Conservation (phyloP, 257 asterid species). For the Lantana camara region DNA sequence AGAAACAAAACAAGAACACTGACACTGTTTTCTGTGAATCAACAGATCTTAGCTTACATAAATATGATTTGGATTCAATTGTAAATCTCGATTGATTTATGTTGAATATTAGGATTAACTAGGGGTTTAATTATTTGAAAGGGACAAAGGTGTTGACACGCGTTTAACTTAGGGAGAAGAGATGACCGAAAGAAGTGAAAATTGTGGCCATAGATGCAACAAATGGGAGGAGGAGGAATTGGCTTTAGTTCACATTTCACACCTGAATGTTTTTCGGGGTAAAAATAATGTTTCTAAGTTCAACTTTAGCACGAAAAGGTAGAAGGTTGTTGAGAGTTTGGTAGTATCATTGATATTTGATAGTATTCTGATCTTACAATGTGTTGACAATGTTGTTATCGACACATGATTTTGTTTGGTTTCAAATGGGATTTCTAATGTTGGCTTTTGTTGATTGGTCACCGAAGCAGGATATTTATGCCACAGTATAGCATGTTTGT, state of each 20-base stretch:
- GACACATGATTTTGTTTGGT: neutral
- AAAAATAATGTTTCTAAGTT: neutral
- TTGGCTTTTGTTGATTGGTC: constrained; percentile 1
- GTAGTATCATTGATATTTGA: neutral
- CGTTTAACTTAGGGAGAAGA: neutral
- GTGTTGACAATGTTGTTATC: neutral
- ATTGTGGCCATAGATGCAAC: constrained; percentile 25
- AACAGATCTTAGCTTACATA: neutral
- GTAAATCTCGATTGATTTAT: no score
- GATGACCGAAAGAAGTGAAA: constrained; percentile 8
- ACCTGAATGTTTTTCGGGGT: neutral
- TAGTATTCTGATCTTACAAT: neutral
- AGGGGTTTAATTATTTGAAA: neutral
- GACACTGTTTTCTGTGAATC: no score
- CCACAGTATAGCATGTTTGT: neutral
- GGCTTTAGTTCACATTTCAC: constrained; percentile 6
- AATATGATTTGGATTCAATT: neutral
- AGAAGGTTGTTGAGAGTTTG: constrained; percentile 38
- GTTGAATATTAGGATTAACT: neutral
- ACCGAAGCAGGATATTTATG: neutral
- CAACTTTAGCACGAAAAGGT: neutral
- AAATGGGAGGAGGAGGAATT: constrained; percentile 37
- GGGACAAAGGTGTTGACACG: constrained; percentile 8
- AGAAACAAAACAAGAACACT: no score
- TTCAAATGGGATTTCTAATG: neutral